A percentile compares a stretch with the other conserved stretches of the same genome.
These are phyloP conservation scores for Ilyonectria mors-panacis DNA, from an alignment of 2,329 filamentous ascomycete genomes.

Conservation along the genomic window DNA sequence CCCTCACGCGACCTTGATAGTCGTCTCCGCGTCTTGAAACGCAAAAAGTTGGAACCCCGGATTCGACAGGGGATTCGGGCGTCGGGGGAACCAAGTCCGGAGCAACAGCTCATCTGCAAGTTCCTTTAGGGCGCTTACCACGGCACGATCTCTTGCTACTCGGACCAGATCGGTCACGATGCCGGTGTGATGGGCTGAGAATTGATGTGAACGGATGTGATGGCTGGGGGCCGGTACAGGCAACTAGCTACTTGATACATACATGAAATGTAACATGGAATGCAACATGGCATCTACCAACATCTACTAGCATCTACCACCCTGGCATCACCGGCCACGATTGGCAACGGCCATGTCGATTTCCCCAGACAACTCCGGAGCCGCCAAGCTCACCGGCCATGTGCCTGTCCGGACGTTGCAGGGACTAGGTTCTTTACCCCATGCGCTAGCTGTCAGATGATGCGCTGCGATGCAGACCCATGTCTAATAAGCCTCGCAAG, in stretches of 20 bases:
- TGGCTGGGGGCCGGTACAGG: neutral
- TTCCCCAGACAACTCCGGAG: conserved; percentile 27
- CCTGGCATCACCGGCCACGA: conserved; percentile 10
- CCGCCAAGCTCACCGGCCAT: conserved; percentile 15
- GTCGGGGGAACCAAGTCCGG: conserved; percentile 26
- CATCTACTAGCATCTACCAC: neutral
- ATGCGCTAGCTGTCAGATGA: conserved; percentile 33
- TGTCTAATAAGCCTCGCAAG: neutral
- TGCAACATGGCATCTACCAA: conserved; percentile 25
- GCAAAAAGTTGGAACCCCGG: neutral
- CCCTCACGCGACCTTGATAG: conserved; percentile 23
- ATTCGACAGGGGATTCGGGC: conserved; percentile 22
- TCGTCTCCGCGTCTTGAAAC: neutral
- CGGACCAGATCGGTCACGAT: conserved; percentile 10
- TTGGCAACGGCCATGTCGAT: conserved; percentile 23
- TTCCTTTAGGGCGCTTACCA: conserved; percentile 14
- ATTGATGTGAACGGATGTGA: neutral
- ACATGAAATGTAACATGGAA: neutral
- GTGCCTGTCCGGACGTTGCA: conserved; percentile 33
- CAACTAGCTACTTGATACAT: neutral
- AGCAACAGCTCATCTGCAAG: neutral
- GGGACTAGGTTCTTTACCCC: conserved; percentile 24
- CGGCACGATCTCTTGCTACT: conserved; percentile 4
- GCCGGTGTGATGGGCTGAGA: conserved; percentile 12
- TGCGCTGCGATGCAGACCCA: conserved; percentile 23